Percentiles rank a stretch among this genome's conserved stretches.
Evolutionary conservation across 257 asterid species (phyloP).

Genomic region (Nyctanthes arbortristis): DNA sequence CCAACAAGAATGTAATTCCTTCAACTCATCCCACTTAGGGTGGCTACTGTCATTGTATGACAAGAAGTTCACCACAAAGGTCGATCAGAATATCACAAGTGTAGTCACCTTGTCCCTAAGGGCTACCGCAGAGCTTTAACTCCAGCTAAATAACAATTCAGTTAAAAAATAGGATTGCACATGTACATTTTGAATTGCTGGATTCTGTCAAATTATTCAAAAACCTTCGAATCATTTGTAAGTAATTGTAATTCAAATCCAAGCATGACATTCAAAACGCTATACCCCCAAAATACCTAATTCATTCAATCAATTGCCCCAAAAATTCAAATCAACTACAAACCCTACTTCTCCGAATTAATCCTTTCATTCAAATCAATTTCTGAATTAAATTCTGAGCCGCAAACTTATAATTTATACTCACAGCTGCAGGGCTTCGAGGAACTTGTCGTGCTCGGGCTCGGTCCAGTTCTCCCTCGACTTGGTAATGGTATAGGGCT

Average conservation of each 20-base stretch:
- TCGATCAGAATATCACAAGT: too few species aligned
- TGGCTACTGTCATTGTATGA: neutral
- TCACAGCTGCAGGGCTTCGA: constrained; percentile 91
- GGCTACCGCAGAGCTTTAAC: too few species aligned
- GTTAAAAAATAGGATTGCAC: neutral
- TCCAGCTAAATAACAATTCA: too few species aligned
- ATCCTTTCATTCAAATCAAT: neutral
- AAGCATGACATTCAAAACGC: neutral
- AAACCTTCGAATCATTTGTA: neutral
- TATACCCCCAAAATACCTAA: neutral
- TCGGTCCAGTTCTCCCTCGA: constrained; percentile 98
- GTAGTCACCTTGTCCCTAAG: too few species aligned
- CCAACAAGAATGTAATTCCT: neutral
- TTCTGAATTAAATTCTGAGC: neutral
- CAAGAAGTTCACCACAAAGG: too few species aligned
- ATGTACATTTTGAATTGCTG: neutral
- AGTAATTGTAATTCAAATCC: constrained; percentile 13
- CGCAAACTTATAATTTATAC: constrained; percentile 23
- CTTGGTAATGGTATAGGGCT: constrained; percentile 87
- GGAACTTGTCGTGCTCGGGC: constrained; percentile 95
- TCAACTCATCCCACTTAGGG: neutral
- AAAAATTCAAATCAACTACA: constrained; percentile 18
- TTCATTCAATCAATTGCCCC: neutral
- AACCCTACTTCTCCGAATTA: constrained; percentile 41
- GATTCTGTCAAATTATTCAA: neutral